Evolutionary conservation across 2,329 filamentous ascomycete genomes (phyloP).

Genomic region (Podosphaera fusca): DNA sequence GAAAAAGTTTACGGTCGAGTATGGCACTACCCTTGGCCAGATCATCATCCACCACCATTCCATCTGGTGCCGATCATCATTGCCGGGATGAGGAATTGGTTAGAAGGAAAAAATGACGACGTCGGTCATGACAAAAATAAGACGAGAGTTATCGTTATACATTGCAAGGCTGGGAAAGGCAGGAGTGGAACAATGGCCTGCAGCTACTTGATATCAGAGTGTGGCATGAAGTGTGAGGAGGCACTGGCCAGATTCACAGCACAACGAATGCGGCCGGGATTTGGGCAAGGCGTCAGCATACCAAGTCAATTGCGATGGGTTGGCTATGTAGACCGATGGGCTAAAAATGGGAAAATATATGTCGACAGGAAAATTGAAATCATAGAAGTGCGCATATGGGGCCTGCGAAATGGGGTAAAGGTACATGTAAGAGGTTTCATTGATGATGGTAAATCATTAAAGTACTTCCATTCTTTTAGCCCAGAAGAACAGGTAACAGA

Average conservation of each 20-base stretch:
- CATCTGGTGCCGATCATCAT: slow-evolving; percentile 69
- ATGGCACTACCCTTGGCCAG: slow-evolving; percentile 84
- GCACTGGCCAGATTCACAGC: slow-evolving; percentile 51
- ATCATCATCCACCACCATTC: slow-evolving; percentile 93
- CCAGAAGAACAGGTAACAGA: slow-evolving; percentile 49
- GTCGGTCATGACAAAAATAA: slow-evolving; percentile 11
- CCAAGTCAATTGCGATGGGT: slow-evolving; percentile 80
- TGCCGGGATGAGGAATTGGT: slow-evolving; percentile 87
- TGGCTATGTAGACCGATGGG: slow-evolving; percentile 73
- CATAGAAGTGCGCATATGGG: slow-evolving; percentile 76
- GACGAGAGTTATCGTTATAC: slow-evolving; percentile 58
- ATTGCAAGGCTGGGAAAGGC: slow-evolving; percentile 94
- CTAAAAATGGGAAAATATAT: slow-evolving; percentile 51
- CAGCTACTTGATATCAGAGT: slow-evolving; percentile 75
- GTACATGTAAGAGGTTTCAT: slow-evolving; percentile 64
- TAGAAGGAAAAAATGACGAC: slow-evolving; percentile 9
- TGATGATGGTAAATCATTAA: slow-evolving; percentile 75
- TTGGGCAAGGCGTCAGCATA: slow-evolving; percentile 77
- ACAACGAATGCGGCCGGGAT: slow-evolving; percentile 68
- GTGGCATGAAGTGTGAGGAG: slow-evolving; percentile 42
- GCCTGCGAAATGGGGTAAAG: slow-evolving; percentile 67
- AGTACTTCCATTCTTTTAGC: slow-evolving; percentile 59
- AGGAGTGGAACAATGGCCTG: slow-evolving; percentile 72
- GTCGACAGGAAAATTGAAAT: slow-evolving; percentile 66
- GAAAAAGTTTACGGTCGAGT: slow-evolving; percentile 67